Evolutionary conservation across 2,329 filamentous ascomycete species (phyloP).

Genomic region (Chlorencoelia australis): DNA sequence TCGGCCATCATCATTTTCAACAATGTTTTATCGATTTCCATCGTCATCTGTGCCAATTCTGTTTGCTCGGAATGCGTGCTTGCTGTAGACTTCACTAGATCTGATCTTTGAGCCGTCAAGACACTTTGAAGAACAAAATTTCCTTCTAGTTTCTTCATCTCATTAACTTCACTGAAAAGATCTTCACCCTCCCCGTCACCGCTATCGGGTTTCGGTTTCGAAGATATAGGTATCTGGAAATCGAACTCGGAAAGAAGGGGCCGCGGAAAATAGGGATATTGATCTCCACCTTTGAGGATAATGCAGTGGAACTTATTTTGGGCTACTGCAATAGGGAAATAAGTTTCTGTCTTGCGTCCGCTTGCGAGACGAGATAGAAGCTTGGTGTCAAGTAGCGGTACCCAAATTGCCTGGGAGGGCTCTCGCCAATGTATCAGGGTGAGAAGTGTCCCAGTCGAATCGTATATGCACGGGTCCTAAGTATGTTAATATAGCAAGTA

Average conservation of each 20-base stretch:
- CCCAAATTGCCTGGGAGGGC: conserved; percentile 78
- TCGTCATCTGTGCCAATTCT: conserved; percentile 59
- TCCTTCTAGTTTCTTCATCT: conserved; percentile 64
- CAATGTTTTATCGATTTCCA: conserved; percentile 83
- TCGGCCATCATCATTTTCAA: conserved; percentile 82
- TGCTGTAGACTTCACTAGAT: conserved; percentile 60
- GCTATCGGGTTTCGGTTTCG: conserved; percentile 33
- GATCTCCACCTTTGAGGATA: conserved; percentile 91
- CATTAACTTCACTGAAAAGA: conserved; percentile 31
- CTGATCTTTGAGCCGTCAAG: conserved; percentile 62
- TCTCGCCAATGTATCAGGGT: conserved; percentile 86
- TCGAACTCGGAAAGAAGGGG: conserved; percentile 89
- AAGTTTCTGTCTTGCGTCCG: conserved; percentile 78
- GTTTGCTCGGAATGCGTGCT: conserved; percentile 54
- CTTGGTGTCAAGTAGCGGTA: conserved; percentile 84
- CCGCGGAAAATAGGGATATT: conserved; percentile 85
- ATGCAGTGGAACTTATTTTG: conserved; percentile 94
- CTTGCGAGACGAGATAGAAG: conserved; percentile 71
- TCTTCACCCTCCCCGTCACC: conserved; percentile 29
- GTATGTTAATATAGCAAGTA: conserved; percentile 3
- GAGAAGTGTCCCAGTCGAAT: conserved; percentile 79
- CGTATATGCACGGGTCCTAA: conserved; percentile 91
- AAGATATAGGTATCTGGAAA: conserved; percentile 72
- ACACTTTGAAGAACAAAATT: conserved; percentile 66
- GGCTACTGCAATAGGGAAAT: conserved; percentile 93